Evolutionary conservation across 2,329 filamentous ascomycete species (phyloP), one percentile per base, ranked within the genome.

Genomic region (Fonsecaea pedrosoi): DNA sequence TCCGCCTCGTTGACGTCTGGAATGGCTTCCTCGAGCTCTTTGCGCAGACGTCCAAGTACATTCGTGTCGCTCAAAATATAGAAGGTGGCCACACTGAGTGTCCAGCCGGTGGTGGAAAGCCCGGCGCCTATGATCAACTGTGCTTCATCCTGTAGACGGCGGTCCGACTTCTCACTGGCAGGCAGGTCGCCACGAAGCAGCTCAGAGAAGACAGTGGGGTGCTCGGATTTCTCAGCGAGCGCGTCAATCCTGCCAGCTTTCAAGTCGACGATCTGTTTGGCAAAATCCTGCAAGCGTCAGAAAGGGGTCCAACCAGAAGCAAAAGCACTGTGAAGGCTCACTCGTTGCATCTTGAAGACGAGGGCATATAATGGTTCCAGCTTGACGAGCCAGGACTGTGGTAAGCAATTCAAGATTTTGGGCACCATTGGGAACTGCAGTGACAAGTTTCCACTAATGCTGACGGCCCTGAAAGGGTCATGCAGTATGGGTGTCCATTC

Each of bases 101-200:
- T 59, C 62, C 65, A 69, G n/a, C 67, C 69, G 1, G 69, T 69
- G 13, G 69, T 71, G 50, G 64, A 64, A 2, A 57, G 50, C 6
- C 67, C 69, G 4, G 69, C 69, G 2, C 57, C 61, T 4, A 76
- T 68, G 8, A 78, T 67, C 7, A 73, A 63, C 25, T 74, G 73
- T 10, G 71, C 75, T 60, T 78, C 77, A 15, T 76, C 72, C 3
- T 70, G 69, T 7, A 78, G 69, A 15, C 77, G 73, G 12, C 64
- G 60, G n/a, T 68, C 69, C 18, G 67, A 62, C 37, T 76, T 66
- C 50, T 77, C 75, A 32, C 53, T 42, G 25, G 54, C 32, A 13
- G 69, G 69, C 10, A 71, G 54, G 45, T 68, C 60, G 21, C 65
- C 69, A 8, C 38, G 53, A 53, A 71, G 42, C 30, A 71, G 54